Conservation (phyloP, 805 yeast species). For the Wickerhamiella sorbophila region DNA sequence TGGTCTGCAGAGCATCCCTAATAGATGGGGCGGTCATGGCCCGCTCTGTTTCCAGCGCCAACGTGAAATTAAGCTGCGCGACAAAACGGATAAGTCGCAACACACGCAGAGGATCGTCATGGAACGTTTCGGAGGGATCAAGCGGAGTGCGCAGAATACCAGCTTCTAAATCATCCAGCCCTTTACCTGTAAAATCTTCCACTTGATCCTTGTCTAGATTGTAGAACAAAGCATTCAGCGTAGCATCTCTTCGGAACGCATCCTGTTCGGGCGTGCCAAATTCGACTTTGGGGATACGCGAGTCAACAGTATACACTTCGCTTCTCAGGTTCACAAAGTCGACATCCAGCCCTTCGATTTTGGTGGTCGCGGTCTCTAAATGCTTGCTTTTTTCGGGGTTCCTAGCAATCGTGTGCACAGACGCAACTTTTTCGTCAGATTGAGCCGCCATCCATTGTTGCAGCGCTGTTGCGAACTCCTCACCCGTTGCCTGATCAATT, state of each 20-base stretch:
- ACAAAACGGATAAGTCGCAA: conserved; percentile 79
- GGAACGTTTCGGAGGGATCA: conserved; percentile 67
- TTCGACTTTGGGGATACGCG: conserved; percentile 70
- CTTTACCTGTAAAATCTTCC: conserved; percentile 75
- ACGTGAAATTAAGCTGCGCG: conserved; percentile 50
- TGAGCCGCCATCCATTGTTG: conserved; percentile 32
- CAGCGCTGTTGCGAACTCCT: conserved; percentile 60
- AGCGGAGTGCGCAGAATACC: conserved; percentile 82
- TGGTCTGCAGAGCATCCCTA: conserved; percentile 43
- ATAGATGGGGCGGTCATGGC: conserved; percentile 55
- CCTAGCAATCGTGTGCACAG: conserved; percentile 68
- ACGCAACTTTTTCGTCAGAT: conserved; percentile 13
- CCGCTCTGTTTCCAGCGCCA: conserved; percentile 39
- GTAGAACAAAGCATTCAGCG: conserved; percentile 82
- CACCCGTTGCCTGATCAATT: conserved; percentile 71
- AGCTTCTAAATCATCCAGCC: conserved; percentile 51
- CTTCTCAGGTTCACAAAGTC: conserved; percentile 88
- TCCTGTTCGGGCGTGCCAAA: conserved; percentile 89
- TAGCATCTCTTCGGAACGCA: conserved; percentile 88
- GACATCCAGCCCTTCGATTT: conserved; percentile 65
- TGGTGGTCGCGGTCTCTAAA: conserved; percentile 90
- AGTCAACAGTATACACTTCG: conserved; percentile 69
- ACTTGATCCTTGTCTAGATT: conserved; percentile 53
- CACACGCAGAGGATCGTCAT: conserved; percentile 89
- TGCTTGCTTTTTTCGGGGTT: conserved; percentile 96